Evolutionary conservation across 768 basidiomycete species (phyloP), one percentile per base, ranked within the genome.

Genomic region (Kwoniella heveanensis): DNA sequence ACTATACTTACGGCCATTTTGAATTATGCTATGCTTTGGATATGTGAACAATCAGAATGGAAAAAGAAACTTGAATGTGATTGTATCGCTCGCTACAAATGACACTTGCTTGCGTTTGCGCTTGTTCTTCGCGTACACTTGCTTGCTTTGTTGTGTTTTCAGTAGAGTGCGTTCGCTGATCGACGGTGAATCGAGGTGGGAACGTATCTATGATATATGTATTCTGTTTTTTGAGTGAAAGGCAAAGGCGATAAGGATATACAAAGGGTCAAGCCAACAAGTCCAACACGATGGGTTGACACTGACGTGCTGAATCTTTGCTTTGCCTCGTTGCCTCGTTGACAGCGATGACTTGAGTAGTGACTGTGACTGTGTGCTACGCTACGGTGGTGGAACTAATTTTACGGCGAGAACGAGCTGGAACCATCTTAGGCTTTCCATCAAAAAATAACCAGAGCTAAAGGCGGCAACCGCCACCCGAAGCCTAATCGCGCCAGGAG

Each of bases 1-100:
- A n/a, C n/a, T 17, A 13, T n/a, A 64, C 62, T 64, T 36, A 64
- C 62, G 47, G 62, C 62, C 62, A 64, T 64, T 56, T 44, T 64
- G 48, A 51, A 1, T 62, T 17, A 51, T 52, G 29, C 50, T 60
- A 60, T 60, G 58, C 57, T 51, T 48, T 50, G 12, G 22, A 29
- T 17, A 44, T 44, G 37, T 15, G 58, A 15, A 30, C 17, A 37
- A 52, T 22, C 5, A 24, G 17, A 7, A 17, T 32, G 32, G 32
- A 19, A 44, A 19, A 44, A 44, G 39, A 17, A 44, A 17, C 32
- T 36, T 47, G 6, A 8, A 24, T 24, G 48, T 49, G 22, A 19
- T 49, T 47, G 46, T 47, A 47, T 47, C 7, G n/a, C n/a, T 36
- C 32, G 48, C 48, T 44, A 44, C 39, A 44, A 44, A 44, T 44